A percentile compares a stretch with the other conserved stretches of the same genome.
phyloP scores from a whole-genome alignment of 768 basidiomycete genomes.

The Trametes maxima region DNA sequence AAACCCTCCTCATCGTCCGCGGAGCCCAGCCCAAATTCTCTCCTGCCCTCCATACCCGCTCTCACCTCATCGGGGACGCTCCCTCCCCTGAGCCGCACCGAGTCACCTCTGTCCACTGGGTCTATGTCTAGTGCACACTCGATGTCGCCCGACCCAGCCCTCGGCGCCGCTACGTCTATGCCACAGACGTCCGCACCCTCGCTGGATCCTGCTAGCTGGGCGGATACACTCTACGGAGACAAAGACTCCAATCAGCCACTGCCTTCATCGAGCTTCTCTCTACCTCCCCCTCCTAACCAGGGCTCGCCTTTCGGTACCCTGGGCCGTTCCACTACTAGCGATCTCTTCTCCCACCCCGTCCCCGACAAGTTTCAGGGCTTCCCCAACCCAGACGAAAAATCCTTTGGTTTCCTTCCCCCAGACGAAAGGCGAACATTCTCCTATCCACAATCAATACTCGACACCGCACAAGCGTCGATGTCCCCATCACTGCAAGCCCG shows the following conservation, averaged over 20 bases:
- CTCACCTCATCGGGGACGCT: conserved; percentile 21
- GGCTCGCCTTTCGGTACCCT: conserved; percentile 11
- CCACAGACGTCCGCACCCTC: conserved; percentile 14
- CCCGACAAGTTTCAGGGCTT: conserved; percentile 41
- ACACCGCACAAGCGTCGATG: conserved; percentile 12
- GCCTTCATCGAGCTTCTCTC: conserved; percentile 37
- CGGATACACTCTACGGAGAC: conserved; percentile 24
- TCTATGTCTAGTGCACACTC: conserved; percentile 59
- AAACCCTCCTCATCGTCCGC: conserved; percentile 14
- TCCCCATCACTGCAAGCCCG: conserved; percentile 6
- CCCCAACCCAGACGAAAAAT: conserved; percentile 14
- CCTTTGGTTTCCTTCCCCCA: conserved; percentile 17
- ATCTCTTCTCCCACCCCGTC: conserved; percentile 12
- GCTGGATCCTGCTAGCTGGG: conserved; percentile 25
- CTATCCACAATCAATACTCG: conserved; percentile 43
- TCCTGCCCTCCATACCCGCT: conserved; percentile 22
- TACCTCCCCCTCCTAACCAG: conserved; percentile 39
- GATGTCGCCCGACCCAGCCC: conserved; percentile 56
- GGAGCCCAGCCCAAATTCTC: conserved; percentile 4
- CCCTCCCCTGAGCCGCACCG: conserved; percentile 29
- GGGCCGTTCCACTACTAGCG: conserved; percentile 14
- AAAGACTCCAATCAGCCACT: conserved; percentile 22
- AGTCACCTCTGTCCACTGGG: conserved; percentile 42
- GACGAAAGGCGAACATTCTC: conserved; percentile 24
- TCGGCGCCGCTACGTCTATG: conserved; percentile 28